These are phyloP conservation scores for Fusarium sp. DNA, from an alignment of 2,329 filamentous ascomycete genomes.

Conservation along the genomic window DNA sequence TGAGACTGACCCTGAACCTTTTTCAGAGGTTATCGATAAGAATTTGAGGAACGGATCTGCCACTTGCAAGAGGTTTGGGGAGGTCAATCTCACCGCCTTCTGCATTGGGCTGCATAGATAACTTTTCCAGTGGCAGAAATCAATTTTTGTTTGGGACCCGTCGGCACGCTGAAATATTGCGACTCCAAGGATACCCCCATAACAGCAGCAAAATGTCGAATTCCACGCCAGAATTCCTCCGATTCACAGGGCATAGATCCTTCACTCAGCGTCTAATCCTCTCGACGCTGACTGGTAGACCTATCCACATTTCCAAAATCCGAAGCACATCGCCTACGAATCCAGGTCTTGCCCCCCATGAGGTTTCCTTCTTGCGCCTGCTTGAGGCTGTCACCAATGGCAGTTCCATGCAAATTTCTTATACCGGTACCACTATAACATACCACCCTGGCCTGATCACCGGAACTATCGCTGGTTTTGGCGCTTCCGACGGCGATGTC, in stretches of 20 bases:
- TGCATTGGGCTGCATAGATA: not conserved
- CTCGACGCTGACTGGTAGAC: slow-evolving; percentile 87
- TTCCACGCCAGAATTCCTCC: slow-evolving; percentile 64
- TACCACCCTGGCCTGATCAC: slow-evolving; percentile 94
- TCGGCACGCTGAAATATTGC: slow-evolving; percentile 26
- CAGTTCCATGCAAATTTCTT: slow-evolving; percentile 92
- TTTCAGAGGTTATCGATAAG: slow-evolving; percentile 47
- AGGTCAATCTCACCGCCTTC: slow-evolving; percentile 44
- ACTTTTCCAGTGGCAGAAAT: slow-evolving; percentile 48
- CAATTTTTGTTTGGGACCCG: slow-evolving; percentile 43
- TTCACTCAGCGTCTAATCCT: slow-evolving; percentile 87
- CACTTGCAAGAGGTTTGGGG: slow-evolving; percentile 1
- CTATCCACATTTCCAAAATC: slow-evolving; percentile 93
- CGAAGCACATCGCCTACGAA: slow-evolving; percentile 84
- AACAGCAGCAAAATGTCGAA: slow-evolving; percentile 50
- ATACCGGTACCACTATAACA: slow-evolving; percentile 91
- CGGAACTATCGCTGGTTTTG: slow-evolving; percentile 78
- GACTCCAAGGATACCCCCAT: slow-evolving; percentile 36
- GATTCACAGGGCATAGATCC: slow-evolving; percentile 84
- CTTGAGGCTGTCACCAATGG: slow-evolving; percentile 96
- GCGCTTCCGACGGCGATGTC: slow-evolving; percentile 74
- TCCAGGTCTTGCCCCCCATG: slow-evolving; percentile 88
- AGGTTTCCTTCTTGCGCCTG: slow-evolving; percentile 94
- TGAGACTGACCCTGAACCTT: slow-evolving; percentile 34
- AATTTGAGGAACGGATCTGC: slow-evolving; percentile 10